Evolutionary conservation across 2,329 filamentous ascomycete genomes (phyloP), one percentile per base, ranked within the genome.

Genomic region (Clarireedia hainanense): DNA sequence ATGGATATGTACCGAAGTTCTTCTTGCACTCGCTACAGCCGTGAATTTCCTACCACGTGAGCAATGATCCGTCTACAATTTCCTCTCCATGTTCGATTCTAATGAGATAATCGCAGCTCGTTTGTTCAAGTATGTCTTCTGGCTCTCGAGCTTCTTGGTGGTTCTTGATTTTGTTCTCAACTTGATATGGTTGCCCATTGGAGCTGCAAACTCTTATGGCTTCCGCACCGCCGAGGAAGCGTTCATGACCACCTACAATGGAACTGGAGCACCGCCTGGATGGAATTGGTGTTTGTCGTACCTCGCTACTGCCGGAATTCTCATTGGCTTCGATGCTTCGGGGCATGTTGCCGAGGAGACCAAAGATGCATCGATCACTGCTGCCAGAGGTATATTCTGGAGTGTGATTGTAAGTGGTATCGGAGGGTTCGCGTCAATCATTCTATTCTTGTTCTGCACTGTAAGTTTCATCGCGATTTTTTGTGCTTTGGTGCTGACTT

Each of bases 201-300:
- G 56, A 30, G 53, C 54, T 26, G 47, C 52, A 26, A 42, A 39
- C 23, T 58, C 58, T 6, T 58, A 56, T 27, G 58, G 58, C 5
- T 60, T 60, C 52, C 58, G 54, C 14, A 34, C 58, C 15, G 52
- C 58, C n/a, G 45, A 56, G 15, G 53, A 56, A 15, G 58, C 54
- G 14, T 60, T 60, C 26, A 47, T 54, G 37, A 56, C 58, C 26
- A 60, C 56, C n/a, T 60, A 60, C 49, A 60, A 60, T 27, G 58
- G 58, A 42, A 54, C 48, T 3, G 56, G 50, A 26, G 54, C 58
- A 23, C 23, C 48, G n/a, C 30, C 56, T 15, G 52, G 58, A 1
- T 53, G 53, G 46, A 60, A 60, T 55, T 60, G 58, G 58, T 54
- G 53, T 56, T 43, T 60, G 17, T 60, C 58, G 4, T 60, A 54